Base-by-base conservation (phyloP, 306 rosid genomes). In the Lathyrus oleraceus region DNA sequence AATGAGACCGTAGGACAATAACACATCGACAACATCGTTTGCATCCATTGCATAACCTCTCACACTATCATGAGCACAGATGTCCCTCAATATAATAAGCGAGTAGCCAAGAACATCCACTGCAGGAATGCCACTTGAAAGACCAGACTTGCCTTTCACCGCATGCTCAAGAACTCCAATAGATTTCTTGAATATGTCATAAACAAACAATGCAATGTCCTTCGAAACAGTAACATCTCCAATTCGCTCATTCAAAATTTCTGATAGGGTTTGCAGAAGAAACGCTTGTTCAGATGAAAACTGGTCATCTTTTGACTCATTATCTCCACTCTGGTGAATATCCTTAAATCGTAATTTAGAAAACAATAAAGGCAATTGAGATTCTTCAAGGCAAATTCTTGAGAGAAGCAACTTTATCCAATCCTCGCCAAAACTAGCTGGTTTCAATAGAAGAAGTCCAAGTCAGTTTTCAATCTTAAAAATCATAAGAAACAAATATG, bases 341-440 rank as follows among this genome's bases (percentile, higher is more conserved):
- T 62, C 68, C 48, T 42, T 78, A 70, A 5, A 47, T 54, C 16
- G 13, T 56, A 85, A 71, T 39, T 80, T 69, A 27, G 80, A 59
- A 75, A 91, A 88, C 36, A 89, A 59, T 21, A 65, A 30, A 49
- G 77, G 52, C 65, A 82, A 81, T 70, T 84, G 77, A 71, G 85
- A 87, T 65, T 81, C 83, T 63, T 85, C 94, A 8, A 84, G 71
- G 77, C 85, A 87, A 19, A 81, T 63, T 82, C 80, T 90, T 80
- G 96, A 87, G 76, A 93, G 82, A 51, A 88, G 84, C 75, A 88
- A 76, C 83, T 82, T 90, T 32, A 84, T 61, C 97, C 96, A 85
- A 71, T 87, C 83, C 81, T 89, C 95, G 30, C 65, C 85, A 79
- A 80, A 89, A 39, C 89, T 79, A 86, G 81, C 96, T 90, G 78